Base-by-base conservation (phyloP, 352 stramenopile species). In the Aphanomyces astaci region DNA sequence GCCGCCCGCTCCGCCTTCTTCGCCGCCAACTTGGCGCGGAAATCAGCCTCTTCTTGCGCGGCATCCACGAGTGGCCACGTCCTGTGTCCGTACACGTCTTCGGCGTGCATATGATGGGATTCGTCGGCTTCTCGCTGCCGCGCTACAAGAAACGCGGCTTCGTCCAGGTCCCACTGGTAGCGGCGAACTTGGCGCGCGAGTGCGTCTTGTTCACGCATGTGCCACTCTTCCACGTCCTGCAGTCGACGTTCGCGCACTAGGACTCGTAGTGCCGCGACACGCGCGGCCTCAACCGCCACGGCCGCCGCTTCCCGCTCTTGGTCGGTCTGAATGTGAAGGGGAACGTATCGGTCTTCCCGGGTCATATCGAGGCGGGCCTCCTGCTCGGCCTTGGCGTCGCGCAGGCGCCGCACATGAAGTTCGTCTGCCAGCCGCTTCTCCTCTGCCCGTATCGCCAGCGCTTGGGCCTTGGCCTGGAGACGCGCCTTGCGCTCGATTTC, bases 1-100 rank as follows among this genome's bases (percentile, higher is more conserved):
- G 56, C 62, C 11, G 62, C 62, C 30, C 51, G 46, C 4, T 52
- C 17, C 33, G 19, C 39, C 51, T 68, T 68, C 17, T 45, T 43
- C 4, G 30, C 31, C 2, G 30, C 62, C n/a, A 68, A 45, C 22
- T 60, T 57, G 28, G 46, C 62, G 1, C 10, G n/a, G 33, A 68
- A 52, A n/a, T 25, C 3, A 5, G 43, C 43, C 19, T 68, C 62
- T 22, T 19, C 33, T 15, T 32, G 22, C 33, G 13, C 25, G 43
- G 56, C 62, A 4, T 45, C 62, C 17, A 62, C 30, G 28, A 19
- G 24, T 22, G n/a, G 24, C 62, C 62, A 68, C 46, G 22, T 7
- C 7, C 25, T 48, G n/a, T 40, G 43, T 13, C 27, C 13, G 32
- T n/a, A 13, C 24, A 17, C 31, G 25, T 68, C 62, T 48, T 68